Evolutionary conservation across 495 filamentous ascomycete species (phyloP).

Genomic region (Glutinoglossum americanum): DNA sequence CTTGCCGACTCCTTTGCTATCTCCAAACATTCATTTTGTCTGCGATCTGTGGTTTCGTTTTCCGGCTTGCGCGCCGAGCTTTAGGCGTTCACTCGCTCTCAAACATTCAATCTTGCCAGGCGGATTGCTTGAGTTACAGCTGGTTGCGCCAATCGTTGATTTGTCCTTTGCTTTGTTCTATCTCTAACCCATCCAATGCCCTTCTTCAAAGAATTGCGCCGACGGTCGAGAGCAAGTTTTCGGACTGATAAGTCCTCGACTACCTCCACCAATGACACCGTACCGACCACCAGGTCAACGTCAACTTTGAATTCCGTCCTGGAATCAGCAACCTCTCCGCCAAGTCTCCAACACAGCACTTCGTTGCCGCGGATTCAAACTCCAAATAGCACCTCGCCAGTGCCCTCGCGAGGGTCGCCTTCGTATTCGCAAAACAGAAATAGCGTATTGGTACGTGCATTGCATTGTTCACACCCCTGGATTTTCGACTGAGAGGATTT

Average conservation of each 20-base stretch:
- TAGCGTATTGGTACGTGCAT: slow-evolving; percentile 15
- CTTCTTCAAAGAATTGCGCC: slow-evolving; percentile 59
- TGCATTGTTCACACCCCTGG: too few species aligned
- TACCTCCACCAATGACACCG: slow-evolving; percentile 24
- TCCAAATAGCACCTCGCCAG: slow-evolving; percentile 22
- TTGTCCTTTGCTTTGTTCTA: neutral
- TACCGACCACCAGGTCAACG: slow-evolving; percentile 33
- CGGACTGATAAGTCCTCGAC: slow-evolving; percentile 31
- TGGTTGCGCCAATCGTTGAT: neutral
- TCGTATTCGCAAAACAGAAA: slow-evolving; percentile 17
- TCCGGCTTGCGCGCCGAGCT: neutral
- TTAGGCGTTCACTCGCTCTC: neutral
- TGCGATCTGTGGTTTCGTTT: neutral
- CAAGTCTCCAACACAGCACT: slow-evolving; percentile 32
- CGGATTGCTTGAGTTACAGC: slow-evolving; percentile 7
- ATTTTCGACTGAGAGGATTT: too few species aligned
- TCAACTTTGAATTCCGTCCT: slow-evolving; percentile 40
- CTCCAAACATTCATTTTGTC: neutral
- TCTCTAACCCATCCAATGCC: slow-evolving; percentile 12
- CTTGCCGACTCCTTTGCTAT: neutral
- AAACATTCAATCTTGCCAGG: neutral
- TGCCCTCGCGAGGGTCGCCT: slow-evolving; percentile 23
- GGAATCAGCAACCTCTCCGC: slow-evolving; percentile 34
- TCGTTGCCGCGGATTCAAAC: slow-evolving; percentile 31
- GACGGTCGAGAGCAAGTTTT: slow-evolving; percentile 31